These are phyloP conservation scores for Pinus tabuliformis DNA, from an alignment of 75 land plant species.

Conservation along the genomic window DNA sequence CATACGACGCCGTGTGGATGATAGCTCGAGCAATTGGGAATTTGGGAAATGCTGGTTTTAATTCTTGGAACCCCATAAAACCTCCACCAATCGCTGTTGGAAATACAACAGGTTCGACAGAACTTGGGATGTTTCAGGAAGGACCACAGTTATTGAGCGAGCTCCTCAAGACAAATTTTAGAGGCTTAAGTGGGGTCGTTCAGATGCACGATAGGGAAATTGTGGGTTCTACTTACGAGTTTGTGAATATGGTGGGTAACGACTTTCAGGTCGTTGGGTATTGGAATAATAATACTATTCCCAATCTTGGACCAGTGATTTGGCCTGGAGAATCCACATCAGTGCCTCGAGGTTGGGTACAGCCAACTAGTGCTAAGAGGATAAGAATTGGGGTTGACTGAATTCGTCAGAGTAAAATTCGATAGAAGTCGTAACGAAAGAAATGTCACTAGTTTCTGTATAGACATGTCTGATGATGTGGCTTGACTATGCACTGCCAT, in stretches of 20 bases:
- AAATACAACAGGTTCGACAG: conserved; percentile 40
- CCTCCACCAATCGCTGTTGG: conserved; percentile 9
- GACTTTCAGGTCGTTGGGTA: conserved; percentile 16
- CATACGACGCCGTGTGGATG: conserved; percentile 36
- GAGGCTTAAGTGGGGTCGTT: conserved; percentile 12
- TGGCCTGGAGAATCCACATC: conserved; percentile 34
- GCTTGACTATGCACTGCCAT: conserved; percentile 61
- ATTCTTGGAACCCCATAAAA: conserved; percentile 34
- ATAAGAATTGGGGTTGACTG: conserved; percentile 25
- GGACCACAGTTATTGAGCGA: conserved; percentile 16
- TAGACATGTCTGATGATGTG: conserved; percentile 51
- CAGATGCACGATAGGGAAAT: conserved; percentile 2
- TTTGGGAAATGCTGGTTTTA: conserved; percentile 20
- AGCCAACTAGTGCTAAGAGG: conserved; percentile 20
- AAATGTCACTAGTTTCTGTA: conserved; percentile 34
- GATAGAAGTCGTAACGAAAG: background rate
- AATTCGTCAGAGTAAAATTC: conserved; percentile 6
- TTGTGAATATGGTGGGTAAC: conserved; percentile 39
- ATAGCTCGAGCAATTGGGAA: conserved; percentile 36
- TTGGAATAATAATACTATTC: conserved; percentile 11
- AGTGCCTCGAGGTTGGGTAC: conserved; percentile 32
- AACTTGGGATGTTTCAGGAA: conserved; percentile 20
- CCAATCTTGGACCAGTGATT: conserved; percentile 8
- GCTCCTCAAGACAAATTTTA: background rate
- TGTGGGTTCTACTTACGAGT: conserved; percentile 13